Conservation (phyloP, 2,329 filamentous ascomycete genomes). For the Penicillium sp. region DNA sequence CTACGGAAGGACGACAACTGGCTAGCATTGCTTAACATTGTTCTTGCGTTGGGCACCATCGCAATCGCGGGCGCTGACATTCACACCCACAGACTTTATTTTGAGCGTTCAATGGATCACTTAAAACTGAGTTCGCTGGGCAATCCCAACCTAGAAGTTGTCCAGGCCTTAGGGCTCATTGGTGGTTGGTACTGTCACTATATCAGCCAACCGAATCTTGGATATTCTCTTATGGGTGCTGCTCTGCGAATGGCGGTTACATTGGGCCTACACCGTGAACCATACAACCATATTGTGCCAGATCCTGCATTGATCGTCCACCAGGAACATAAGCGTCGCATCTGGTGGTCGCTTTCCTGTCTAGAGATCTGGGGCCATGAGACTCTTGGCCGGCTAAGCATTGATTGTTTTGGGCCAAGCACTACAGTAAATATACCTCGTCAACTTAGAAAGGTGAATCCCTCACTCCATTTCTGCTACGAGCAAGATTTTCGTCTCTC, state of each 20-base stretch:
- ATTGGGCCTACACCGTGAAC: constrained; percentile 57
- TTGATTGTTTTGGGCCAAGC: constrained; percentile 64
- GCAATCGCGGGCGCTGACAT: constrained; percentile 61
- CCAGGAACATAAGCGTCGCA: constrained; percentile 58
- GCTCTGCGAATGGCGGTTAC: constrained; percentile 71
- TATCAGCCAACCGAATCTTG: constrained; percentile 72
- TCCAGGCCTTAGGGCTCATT: constrained; percentile 67
- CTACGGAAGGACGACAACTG: constrained; percentile 64
- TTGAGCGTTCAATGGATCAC: constrained; percentile 63
- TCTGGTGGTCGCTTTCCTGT: constrained; percentile 73
- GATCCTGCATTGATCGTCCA: constrained; percentile 19
- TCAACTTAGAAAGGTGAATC: constrained; percentile 35
- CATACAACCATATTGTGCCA: background rate
- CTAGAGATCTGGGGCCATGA: constrained; percentile 71
- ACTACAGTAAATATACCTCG: constrained; percentile 63
- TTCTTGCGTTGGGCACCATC: constrained; percentile 71
- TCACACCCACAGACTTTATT: constrained; percentile 66
- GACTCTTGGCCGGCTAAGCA: constrained; percentile 66
- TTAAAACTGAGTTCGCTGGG: constrained; percentile 65
- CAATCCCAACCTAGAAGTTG: constrained; percentile 67
- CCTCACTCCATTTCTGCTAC: background rate
- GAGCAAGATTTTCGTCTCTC: background rate
- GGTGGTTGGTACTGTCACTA: constrained; percentile 76
- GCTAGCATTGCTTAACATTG: constrained; percentile 70
- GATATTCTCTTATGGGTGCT: constrained; percentile 67